Conservation (phyloP, 2,329 filamentous ascomycete genomes). For the Colletotrichum sp. region DNA sequence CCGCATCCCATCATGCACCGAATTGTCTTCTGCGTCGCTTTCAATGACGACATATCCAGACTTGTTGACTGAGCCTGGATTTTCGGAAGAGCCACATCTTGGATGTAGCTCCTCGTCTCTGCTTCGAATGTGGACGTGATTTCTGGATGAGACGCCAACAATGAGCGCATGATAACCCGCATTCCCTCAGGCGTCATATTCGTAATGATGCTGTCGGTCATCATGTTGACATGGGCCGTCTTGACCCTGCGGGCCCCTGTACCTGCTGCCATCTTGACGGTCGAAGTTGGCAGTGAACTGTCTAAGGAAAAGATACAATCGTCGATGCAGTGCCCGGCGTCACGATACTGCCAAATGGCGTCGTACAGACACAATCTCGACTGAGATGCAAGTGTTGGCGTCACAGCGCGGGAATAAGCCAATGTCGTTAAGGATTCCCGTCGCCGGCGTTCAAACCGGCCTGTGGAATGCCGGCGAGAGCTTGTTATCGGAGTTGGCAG, state of each 20-base stretch:
- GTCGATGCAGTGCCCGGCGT: background rate
- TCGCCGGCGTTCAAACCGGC: background rate
- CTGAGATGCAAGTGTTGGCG: background rate
- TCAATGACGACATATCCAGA: background rate
- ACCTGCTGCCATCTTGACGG: background rate
- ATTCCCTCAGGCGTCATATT: constrained; percentile 44
- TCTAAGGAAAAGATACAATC: background rate
- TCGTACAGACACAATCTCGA: background rate
- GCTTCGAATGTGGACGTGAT: constrained; percentile 37
- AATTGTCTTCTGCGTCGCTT: constrained; percentile 23
- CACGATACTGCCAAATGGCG: background rate
- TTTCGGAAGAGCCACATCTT: constrained; percentile 17
- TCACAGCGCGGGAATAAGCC: background rate
- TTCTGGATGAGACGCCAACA: constrained; percentile 25
- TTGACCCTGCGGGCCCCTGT: constrained; percentile 14
- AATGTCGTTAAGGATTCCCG: background rate
- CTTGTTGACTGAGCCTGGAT: background rate
- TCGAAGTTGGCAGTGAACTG: background rate
- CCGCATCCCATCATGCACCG: constrained; percentile 31
- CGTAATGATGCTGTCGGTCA: constrained; percentile 50
- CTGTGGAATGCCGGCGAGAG: background rate
- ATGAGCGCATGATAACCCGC: constrained; percentile 38
- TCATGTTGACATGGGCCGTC: constrained; percentile 50
- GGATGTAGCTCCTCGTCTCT: constrained; percentile 31
- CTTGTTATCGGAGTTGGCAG: background rate